phyloP scores from a whole-genome alignment of 164 flowering plant species.

The Malania oleifera region DNA sequence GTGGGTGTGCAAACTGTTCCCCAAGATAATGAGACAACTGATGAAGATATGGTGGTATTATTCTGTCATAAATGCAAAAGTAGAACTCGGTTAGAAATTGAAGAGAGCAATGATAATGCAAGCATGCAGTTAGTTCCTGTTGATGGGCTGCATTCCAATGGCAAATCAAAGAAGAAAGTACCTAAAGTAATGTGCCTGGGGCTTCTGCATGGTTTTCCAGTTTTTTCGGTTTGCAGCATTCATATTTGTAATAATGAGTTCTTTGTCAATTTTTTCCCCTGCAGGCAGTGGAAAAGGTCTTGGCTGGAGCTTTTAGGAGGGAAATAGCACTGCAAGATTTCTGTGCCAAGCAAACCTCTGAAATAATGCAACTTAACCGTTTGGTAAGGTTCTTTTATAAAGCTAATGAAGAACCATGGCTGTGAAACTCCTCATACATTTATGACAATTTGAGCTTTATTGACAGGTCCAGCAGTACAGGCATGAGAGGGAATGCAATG shows the following conservation, averaged over 20 bases:
- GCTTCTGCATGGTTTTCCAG: neutral
- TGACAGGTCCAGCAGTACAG: constrained; percentile 88
- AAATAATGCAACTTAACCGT: constrained; percentile 82
- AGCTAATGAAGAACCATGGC: neutral
- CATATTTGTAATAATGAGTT: neutral
- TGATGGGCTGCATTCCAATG: constrained; percentile 45
- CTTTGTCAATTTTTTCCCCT: neutral
- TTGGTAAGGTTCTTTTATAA: constrained; percentile 44
- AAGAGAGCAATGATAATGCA: constrained; percentile 33
- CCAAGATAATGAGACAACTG: constrained; percentile 23
- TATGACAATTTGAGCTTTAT: neutral
- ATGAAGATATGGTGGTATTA: constrained; percentile 20
- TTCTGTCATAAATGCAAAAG: constrained; percentile 65
- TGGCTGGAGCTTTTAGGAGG: constrained; percentile 93
- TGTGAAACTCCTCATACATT: constrained; percentile 1
- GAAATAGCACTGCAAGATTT: constrained; percentile 95
- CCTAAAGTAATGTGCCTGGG: constrained; percentile 59
- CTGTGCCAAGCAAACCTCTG: constrained; percentile 74
- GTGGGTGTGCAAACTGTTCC: constrained; percentile 73
- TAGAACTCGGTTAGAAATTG: constrained; percentile 26
- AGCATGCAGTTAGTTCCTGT: constrained; percentile 61
- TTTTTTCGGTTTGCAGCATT: neutral
- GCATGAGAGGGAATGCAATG: constrained; percentile 97
- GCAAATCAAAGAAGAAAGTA: constrained; percentile 54
- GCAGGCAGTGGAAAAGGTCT: constrained; percentile 94